Conservation (phyloP, 1,284 basidiomycete species). For the Lignosus rhinocerotis region DNA sequence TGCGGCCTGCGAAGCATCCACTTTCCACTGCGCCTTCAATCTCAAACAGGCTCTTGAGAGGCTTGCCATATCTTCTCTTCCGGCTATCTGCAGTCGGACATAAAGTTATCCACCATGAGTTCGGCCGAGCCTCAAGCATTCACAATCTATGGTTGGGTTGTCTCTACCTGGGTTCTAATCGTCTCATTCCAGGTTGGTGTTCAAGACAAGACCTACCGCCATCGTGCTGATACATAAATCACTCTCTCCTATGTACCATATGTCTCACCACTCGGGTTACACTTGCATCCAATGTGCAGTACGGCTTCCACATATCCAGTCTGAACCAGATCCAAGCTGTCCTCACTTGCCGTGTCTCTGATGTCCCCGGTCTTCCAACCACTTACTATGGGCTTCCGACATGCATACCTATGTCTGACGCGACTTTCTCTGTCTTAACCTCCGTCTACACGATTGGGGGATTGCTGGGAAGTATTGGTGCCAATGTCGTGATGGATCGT, state of each 20-base stretch:
- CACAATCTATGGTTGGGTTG: slow-evolving; percentile 59
- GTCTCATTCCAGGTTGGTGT: slow-evolving; percentile 61
- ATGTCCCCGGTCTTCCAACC: slow-evolving; percentile 14
- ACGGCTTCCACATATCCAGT: slow-evolving; percentile 83
- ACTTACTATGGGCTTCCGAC: slow-evolving; percentile 45
- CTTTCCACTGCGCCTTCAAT: neutral
- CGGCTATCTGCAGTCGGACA: neutral
- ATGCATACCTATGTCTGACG: slow-evolving; percentile 79
- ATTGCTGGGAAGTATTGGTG: slow-evolving; percentile 71
- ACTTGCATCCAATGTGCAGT: slow-evolving; percentile 38
- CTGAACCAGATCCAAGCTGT: slow-evolving; percentile 85
- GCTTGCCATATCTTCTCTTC: neutral
- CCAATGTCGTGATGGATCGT: slow-evolving; percentile 70
- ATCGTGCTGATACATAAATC: neutral
- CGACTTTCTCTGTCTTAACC: slow-evolving; percentile 79
- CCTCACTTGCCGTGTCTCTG: slow-evolving; percentile 58
- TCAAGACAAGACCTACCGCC: neutral
- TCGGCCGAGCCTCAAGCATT: slow-evolving; percentile 38
- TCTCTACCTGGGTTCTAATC: slow-evolving; percentile 63
- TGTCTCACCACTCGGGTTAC: neutral
- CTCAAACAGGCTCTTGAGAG: neutral
- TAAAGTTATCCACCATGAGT: slow-evolving; percentile 10
- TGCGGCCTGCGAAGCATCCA: too few species aligned
- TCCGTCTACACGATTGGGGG: slow-evolving; percentile 89
- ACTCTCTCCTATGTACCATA: neutral